These are phyloP conservation scores for Galeopsis tetrahit DNA, from an alignment of 257 asterid genomes.

Conservation along the genomic window DNA sequence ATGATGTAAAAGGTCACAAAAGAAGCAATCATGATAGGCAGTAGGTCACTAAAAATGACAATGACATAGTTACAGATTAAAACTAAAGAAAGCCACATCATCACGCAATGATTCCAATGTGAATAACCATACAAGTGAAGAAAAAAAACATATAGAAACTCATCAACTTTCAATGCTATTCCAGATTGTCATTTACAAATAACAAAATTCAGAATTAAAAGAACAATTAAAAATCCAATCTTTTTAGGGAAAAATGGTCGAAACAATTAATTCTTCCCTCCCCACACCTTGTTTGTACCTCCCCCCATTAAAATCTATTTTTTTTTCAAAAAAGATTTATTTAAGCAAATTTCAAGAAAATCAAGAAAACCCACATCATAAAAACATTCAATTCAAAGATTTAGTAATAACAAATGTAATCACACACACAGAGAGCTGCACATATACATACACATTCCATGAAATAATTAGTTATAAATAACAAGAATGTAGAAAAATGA, in stretches of 20 bases:
- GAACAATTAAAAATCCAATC: constrained; percentile 10
- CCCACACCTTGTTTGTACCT: constrained; percentile 8
- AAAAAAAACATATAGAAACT: neutral
- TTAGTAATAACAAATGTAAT: constrained; percentile 26
- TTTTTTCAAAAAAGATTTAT: constrained; percentile 25
- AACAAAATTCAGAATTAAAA: constrained; percentile 19
- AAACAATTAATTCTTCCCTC: constrained; percentile 19
- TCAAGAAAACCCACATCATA: constrained; percentile 39
- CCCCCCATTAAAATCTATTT: constrained; percentile 18
- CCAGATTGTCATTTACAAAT: constrained; percentile 25
- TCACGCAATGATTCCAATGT: constrained; percentile 29
- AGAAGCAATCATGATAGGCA: constrained; percentile 20
- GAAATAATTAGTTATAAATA: neutral
- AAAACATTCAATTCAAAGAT: constrained; percentile 37
- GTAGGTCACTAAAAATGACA: constrained; percentile 9
- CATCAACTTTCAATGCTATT: constrained; percentile 31
- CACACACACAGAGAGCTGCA: neutral
- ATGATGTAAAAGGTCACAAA: constrained; percentile 8
- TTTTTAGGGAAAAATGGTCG: constrained; percentile 4
- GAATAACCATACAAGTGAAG: constrained; percentile 3
- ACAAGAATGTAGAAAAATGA: neutral
- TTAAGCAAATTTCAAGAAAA: constrained; percentile 34
- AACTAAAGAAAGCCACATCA: constrained; percentile 6
- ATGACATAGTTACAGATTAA: neutral
- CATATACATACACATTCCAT: constrained; percentile 8